A percentile compares a stretch with the other conserved stretches of the same genome.
These are phyloP conservation scores for Tolypocladium inflatum DNA, from an alignment of 2,329 filamentous ascomycete genomes.

Conservation along the genomic window DNA sequence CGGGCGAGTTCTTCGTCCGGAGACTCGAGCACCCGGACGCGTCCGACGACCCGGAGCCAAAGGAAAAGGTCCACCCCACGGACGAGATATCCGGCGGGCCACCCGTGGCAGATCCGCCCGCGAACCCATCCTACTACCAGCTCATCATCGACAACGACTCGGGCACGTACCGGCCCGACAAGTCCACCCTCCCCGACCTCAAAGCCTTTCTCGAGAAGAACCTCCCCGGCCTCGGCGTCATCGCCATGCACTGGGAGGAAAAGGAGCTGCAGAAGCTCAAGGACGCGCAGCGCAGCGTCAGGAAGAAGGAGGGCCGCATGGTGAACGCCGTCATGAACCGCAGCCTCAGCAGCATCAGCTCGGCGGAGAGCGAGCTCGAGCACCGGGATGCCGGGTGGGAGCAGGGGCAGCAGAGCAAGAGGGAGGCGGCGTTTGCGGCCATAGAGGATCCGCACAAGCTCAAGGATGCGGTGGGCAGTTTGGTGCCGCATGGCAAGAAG, in stretches of 20 bases:
- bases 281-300: constrained; percentile 60
- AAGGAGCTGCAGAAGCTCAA: constrained; percentile 68
- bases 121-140: constrained; percentile 57
- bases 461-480: constrained; percentile 23
- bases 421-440: constrained; percentile 39
- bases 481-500: constrained; percentile 14
- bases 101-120: constrained; percentile 31
- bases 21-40: constrained; percentile 44
- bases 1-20: constrained; percentile 86
- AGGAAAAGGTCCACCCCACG: constrained; percentile 41
- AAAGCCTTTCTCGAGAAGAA: constrained; percentile 61
- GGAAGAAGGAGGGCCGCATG: constrained; percentile 51
- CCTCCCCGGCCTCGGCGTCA: constrained; percentile 67
- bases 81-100: constrained; percentile 37
- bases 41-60: constrained; percentile 31
- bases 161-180: constrained; percentile 85
- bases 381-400: constrained; percentile 31
- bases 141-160: constrained; percentile 92
- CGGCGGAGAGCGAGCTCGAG: constrained; percentile 42
- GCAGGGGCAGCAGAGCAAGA: constrained; percentile 36
- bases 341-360: constrained; percentile 43
- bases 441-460: constrained; percentile 39
- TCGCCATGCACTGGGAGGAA: constrained; percentile 70
- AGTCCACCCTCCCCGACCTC: constrained; percentile 61
- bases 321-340: constrained; percentile 48